Percentiles rank a stretch among this genome's conserved stretches.
phyloP scores from a whole-genome alignment of 768 basidiomycete genomes.

The Dacryopinax primogenitus region DNA sequence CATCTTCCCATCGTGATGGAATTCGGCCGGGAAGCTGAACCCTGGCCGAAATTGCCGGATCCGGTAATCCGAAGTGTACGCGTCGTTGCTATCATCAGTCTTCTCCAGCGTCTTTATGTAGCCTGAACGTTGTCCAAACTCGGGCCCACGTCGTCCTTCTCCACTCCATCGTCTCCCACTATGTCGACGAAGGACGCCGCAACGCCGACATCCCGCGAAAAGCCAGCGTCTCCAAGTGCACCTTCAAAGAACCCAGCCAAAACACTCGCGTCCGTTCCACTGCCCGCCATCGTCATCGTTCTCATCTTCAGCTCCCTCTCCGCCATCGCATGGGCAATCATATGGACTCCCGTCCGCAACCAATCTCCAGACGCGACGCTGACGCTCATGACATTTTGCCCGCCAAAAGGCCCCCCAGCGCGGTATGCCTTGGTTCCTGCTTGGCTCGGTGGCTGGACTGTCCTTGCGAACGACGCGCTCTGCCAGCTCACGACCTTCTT shows the following conservation, averaged over 20 bases:
- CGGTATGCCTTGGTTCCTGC: background rate
- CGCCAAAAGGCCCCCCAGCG: background rate
- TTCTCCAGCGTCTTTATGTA: background rate
- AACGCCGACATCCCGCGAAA: background rate
- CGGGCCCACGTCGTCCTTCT: background rate
- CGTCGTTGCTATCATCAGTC: background rate
- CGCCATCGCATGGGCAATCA: background rate
- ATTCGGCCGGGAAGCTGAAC: background rate
- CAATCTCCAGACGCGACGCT: background rate
- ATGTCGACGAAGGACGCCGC: background rate
- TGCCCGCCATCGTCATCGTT: background rate
- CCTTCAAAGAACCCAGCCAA: background rate
- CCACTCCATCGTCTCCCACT: background rate
- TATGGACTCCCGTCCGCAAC: background rate
- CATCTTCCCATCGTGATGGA: background rate
- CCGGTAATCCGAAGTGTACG: background rate
- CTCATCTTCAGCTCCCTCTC: background rate
- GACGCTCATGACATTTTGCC: background rate
- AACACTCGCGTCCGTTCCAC: background rate
- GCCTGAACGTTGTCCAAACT: background rate
- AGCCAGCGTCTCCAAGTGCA: background rate
- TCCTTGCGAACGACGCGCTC: background rate
- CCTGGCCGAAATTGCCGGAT: background rate
- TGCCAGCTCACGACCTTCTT: slow-evolving; percentile 2
- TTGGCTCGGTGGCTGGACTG: background rate